A percentile compares a stretch with the other conserved stretches of the same genome.
phyloP scores from a whole-genome alignment of 1,139 yeast species.

The Tardiomyces blankii region DNA sequence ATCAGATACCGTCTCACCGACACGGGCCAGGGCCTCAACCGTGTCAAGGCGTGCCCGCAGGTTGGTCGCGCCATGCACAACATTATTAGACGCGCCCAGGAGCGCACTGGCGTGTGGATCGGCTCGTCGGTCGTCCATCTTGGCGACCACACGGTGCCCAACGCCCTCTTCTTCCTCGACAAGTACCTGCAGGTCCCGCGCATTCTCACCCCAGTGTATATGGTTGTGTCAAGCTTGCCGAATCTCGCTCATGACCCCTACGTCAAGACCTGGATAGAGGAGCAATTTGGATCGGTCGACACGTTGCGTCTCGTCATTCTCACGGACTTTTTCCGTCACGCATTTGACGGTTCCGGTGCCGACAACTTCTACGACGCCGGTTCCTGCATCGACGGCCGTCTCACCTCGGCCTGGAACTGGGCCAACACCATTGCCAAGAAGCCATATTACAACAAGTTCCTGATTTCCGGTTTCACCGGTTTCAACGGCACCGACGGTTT shows the following conservation, averaged over 20 bases:
- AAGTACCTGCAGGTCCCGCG: conserved; percentile 68
- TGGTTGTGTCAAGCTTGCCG: conserved; percentile 42
- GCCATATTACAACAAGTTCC: conserved; percentile 48
- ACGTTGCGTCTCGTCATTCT: conserved; percentile 42
- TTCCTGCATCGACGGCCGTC: conserved; percentile 66
- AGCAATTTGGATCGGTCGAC: conserved; percentile 44
- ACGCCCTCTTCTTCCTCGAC: conserved; percentile 62
- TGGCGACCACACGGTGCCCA: conserved; percentile 73
- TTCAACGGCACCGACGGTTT: conserved; percentile 60
- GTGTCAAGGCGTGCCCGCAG: conserved; percentile 59
- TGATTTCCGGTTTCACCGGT: conserved; percentile 63
- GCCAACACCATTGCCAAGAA: conserved; percentile 57
- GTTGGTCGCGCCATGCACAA: conserved; percentile 58
- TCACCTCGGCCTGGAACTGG: conserved; percentile 74
- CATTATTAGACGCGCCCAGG: conserved; percentile 49
- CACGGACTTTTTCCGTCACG: conserved; percentile 61
- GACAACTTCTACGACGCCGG: conserved; percentile 73
- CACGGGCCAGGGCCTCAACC: conserved; percentile 68
- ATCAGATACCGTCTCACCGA: conserved; percentile 47
- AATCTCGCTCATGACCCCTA: conserved; percentile 38
- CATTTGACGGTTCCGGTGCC: conserved; percentile 70
- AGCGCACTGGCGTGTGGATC: conserved; percentile 53
- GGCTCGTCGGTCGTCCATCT: conserved; percentile 68
- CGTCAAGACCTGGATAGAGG: conserved; percentile 37
- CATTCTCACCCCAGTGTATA: conserved; percentile 57